Percentiles rank a stretch among this genome's conserved stretches.
These are phyloP conservation scores for Ricinus communis DNA, from an alignment of 345 rosid species.

Conservation along the genomic window DNA sequence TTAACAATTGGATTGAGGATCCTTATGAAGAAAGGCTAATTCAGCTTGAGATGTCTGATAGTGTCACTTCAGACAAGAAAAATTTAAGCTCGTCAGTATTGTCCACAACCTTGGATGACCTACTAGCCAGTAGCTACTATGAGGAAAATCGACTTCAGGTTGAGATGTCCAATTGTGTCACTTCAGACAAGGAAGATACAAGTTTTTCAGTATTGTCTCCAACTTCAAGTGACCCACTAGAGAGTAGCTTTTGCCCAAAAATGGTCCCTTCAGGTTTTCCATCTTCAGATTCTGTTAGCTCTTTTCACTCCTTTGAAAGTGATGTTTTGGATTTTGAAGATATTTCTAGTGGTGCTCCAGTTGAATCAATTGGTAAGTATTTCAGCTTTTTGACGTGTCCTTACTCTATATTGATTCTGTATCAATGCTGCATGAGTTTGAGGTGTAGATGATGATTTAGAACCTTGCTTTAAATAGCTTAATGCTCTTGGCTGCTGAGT, in stretches of 20 bases:
- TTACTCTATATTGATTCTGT: too few species aligned
- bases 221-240: slow-evolving; percentile 5
- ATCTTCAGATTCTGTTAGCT: slow-evolving; percentile 20
- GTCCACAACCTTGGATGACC: slow-evolving; percentile 10
- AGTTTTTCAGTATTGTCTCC: neutral
- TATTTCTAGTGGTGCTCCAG: slow-evolving; percentile 6
- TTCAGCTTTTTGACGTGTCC: neutral
- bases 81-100: neutral
- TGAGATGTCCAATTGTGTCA: neutral
- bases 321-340: slow-evolving; percentile 3
- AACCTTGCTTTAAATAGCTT: too few species aligned
- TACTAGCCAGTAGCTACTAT: too few species aligned
- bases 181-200: slow-evolving; percentile 1
- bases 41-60: neutral
- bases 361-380: slow-evolving; percentile 23
- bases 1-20: too few species aligned
- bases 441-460: too few species aligned
- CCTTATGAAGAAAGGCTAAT: too few species aligned
- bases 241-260: neutral
- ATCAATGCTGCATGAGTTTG: too few species aligned
- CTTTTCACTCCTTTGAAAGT: slow-evolving; percentile 3
- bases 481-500: too few species aligned
- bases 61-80: neutral
- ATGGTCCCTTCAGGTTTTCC: neutral
- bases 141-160: neutral